phyloP scores from a whole-genome alignment of 306 rosid species.

The Inga oerstediana region DNA sequence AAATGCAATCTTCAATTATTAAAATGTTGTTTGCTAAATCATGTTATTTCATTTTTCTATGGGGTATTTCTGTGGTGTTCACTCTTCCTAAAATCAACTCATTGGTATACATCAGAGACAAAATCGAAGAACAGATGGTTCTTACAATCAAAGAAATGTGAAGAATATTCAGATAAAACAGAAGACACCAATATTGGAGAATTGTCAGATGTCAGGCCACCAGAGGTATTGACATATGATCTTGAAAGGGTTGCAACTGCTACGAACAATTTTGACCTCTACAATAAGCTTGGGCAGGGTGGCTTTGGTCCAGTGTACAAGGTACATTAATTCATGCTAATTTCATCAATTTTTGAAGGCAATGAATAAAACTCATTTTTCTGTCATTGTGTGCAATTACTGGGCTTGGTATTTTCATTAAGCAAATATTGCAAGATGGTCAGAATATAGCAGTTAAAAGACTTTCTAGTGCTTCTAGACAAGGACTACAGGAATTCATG shows the following conservation, averaged over 20 bases:
- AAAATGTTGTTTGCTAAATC: neutral
- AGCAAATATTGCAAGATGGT: neutral
- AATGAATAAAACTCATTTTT: neutral
- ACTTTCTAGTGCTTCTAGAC: neutral
- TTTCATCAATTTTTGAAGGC: neutral
- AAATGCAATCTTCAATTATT: neutral
- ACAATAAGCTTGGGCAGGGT: neutral
- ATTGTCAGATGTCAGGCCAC: neutral
- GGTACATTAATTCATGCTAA: neutral
- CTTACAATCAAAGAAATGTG: neutral
- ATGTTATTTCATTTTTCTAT: neutral
- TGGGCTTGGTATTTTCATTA: neutral
- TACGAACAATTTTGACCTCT: neutral
- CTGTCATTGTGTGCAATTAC: neutral
- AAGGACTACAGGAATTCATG: neutral
- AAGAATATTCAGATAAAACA: neutral
- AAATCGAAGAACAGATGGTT: neutral
- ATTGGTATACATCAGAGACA: neutral
- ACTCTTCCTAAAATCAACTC: neutral
- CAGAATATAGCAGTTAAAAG: neutral
- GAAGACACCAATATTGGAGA: neutral
- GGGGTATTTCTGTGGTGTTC: neutral
- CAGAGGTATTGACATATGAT: conserved; percentile 1
- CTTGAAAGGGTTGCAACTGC: neutral
- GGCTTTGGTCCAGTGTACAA: conserved; percentile 7